Conservation (phyloP, 345 rosid genomes). For the Linum usitatissimum region DNA sequence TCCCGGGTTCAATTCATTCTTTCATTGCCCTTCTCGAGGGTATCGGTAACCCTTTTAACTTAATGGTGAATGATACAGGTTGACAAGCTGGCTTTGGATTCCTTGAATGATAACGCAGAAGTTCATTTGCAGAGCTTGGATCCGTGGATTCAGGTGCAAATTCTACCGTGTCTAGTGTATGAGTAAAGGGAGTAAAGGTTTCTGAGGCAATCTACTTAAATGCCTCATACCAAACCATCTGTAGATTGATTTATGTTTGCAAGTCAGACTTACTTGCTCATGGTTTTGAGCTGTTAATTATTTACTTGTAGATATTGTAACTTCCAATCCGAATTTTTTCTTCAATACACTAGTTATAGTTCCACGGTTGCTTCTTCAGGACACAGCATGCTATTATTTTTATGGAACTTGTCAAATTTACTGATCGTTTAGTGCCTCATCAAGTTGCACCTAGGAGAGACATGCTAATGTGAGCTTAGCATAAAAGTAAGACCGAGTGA, state of each 20-base stretch:
- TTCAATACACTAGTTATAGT: not conserved
- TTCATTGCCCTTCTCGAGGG: conserved; percentile 10
- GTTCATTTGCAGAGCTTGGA: conserved; percentile 88
- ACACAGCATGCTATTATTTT: not conserved
- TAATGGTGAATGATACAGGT: conserved; percentile 36
- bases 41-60: conserved; percentile 4
- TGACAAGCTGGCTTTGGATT: conserved; percentile 82
- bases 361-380: not conserved
- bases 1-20: not conserved
- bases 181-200: not conserved
- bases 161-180: not conserved
- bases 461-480: not conserved
- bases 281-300: not conserved
- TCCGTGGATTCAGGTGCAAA: conserved; percentile 86
- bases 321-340: not conserved
- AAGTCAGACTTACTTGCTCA: not conserved
- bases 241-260: not conserved
- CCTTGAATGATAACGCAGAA: conserved; percentile 76
- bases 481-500: not conserved
- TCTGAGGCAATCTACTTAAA: not conserved
- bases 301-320: not conserved
- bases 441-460: not conserved
- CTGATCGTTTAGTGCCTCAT: not conserved
- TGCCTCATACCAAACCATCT: not conserved
- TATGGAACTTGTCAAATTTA: not conserved